A percentile compares a stretch with the other conserved stretches of the same genome.
These are phyloP conservation scores for Saccharomycopsis synnaedendra DNA, from an alignment of 805 yeast species.

Conservation along the genomic window DNA sequence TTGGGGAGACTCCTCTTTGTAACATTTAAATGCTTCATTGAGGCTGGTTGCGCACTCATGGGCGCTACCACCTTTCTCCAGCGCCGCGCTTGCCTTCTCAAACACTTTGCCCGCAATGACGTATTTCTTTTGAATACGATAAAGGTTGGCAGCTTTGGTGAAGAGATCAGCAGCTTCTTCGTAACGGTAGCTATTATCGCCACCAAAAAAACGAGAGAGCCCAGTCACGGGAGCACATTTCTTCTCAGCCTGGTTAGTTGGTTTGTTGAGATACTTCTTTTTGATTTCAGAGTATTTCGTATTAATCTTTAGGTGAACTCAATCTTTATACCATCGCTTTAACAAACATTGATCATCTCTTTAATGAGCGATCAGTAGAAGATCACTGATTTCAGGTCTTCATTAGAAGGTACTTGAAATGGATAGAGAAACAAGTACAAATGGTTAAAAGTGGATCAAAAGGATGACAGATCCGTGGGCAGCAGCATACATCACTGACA, in stretches of 20 bases:
- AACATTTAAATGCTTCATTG: constrained; percentile 86
- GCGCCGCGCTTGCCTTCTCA: constrained; percentile 76
- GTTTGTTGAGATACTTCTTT: not conserved
- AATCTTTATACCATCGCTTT: no score
- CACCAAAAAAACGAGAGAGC: constrained; percentile 56
- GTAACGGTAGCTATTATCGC: constrained; percentile 45
- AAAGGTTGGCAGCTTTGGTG: constrained; percentile 88
- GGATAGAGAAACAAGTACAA: no score
- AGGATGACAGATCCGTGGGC: no score
- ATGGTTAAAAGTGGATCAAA: no score
- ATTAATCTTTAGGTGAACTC: not conserved
- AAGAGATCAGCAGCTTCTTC: constrained; percentile 93
- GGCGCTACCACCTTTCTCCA: constrained; percentile 58
- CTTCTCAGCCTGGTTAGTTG: constrained; percentile 43
- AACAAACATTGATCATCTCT: no score
- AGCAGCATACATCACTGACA: no score
- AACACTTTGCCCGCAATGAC: constrained; percentile 73
- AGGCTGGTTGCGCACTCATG: constrained; percentile 89
- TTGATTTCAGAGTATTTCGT: not conserved
- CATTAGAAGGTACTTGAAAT: no score
- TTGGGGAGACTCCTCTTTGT: constrained; percentile 57
- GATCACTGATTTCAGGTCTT: no score
- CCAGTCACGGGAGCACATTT: constrained; percentile 63
- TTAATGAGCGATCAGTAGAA: no score
- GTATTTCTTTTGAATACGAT: constrained; percentile 63